Conservation (phyloP, 768 basidiomycete genomes). For the Epithele typhae region DNA sequence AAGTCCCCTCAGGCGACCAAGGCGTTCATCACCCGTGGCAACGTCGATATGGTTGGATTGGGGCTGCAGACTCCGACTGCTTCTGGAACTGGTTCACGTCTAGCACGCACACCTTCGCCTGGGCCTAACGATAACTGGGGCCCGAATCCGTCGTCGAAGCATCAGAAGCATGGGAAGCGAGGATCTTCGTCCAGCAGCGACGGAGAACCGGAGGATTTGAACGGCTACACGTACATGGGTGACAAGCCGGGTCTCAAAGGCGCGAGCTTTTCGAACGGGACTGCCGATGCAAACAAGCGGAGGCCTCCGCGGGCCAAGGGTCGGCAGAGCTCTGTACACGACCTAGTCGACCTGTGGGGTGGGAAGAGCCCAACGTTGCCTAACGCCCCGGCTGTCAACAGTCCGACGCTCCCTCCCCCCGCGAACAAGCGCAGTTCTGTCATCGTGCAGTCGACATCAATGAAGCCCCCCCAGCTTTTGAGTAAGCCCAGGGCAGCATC, state of each 20-base stretch:
- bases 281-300: conserved; percentile 8
- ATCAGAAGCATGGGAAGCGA: neutral
- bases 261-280: neutral
- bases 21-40: conserved; percentile 16
- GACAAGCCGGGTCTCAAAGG: conserved; percentile 18
- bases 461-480: conserved; percentile 14
- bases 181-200: conserved; percentile 49
- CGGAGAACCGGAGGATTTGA: conserved; percentile 46
- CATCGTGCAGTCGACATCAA: conserved; percentile 18
- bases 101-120: conserved; percentile 14
- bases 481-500: conserved; percentile 13
- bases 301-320: conserved; percentile 36
- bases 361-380: no score
- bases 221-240: conserved; percentile 22
- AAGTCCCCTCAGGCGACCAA: conserved; percentile 9
- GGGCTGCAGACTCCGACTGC: conserved; percentile 9
- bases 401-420: conserved; percentile 3
- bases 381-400: conserved; percentile 41
- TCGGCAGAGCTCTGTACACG: conserved; percentile 80
- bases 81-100: neutral
- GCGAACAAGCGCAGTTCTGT: conserved; percentile 18
- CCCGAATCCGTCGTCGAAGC: conserved; percentile 24
- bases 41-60: conserved; percentile 6
- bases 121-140: conserved; percentile 47
- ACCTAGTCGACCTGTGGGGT: conserved; percentile 76